Conservation (phyloP, 768 basidiomycete genomes). For the Chlorophyllum brunneum region DNA sequence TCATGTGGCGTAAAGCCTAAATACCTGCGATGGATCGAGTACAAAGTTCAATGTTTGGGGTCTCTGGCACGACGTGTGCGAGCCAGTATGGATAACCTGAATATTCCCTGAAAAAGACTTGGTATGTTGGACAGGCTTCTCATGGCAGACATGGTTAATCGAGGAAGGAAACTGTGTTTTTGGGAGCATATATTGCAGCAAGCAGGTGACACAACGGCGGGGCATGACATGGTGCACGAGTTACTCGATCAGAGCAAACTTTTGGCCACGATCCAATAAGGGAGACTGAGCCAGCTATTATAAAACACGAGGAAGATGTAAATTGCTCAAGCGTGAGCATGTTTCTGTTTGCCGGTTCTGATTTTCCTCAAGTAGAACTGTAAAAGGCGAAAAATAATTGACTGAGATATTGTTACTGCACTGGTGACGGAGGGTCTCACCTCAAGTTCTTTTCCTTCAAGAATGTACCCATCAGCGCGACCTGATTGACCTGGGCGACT, state of each 20-base stretch:
- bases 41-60: no score
- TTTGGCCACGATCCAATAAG: conserved; percentile 20
- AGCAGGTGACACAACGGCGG: conserved; percentile 4
- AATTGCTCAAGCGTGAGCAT: conserved; percentile 51
- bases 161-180: neutral
- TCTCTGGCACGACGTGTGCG: no score
- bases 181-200: conserved; percentile 10
- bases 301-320: conserved; percentile 9
- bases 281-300: conserved; percentile 10
- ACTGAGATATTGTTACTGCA: neutral
- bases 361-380: conserved; percentile 96
- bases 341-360: conserved; percentile 93
- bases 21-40: no score
- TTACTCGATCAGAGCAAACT: conserved; percentile 7
- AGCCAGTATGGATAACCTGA: no score
- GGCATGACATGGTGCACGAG: conserved; percentile 4
- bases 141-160: neutral
- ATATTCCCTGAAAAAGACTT: no score
- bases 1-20: no score
- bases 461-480: conserved; percentile 93
- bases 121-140: neutral
- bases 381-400: conserved; percentile 7
- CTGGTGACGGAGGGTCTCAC: conserved; percentile 39
- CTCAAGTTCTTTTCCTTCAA: conserved; percentile 99
- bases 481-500: conserved; percentile 97